phyloP scores from a whole-genome alignment of 73 alveolate genomes.

The Urostyla sp. region DNA sequence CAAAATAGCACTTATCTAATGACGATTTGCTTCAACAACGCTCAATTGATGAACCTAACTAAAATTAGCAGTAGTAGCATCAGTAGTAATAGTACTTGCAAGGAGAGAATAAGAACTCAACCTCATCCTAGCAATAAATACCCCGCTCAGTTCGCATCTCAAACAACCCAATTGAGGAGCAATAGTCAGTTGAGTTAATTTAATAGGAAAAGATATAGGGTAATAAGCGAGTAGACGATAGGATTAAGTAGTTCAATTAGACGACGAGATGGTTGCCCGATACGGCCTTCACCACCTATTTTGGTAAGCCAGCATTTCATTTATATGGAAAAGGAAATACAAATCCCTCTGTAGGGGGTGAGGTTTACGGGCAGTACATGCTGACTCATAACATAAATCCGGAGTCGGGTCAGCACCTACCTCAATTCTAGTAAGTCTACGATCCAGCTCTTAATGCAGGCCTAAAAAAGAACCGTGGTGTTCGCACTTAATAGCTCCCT shows the following conservation, averaged over 20 bases:
- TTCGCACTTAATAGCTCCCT: constrained; percentile 57
- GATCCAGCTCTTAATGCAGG: constrained; percentile 86
- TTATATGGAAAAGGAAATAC: constrained; percentile 94
- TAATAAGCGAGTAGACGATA: constrained; percentile 56
- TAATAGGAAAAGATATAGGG: constrained; percentile 49
- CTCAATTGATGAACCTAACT: too few species aligned
- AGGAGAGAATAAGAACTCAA: too few species aligned
- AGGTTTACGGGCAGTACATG: constrained; percentile 95
- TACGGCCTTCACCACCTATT: constrained; percentile 93
- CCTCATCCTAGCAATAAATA: too few species aligned
- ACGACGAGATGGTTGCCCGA: constrained; percentile 98
- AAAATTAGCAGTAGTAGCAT: not conserved
- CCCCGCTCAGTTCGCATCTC: not conserved
- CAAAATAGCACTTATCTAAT: too few species aligned
- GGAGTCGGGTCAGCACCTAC: constrained; percentile 91
- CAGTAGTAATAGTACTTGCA: constrained; percentile 1
- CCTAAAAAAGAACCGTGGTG: constrained; percentile 70
- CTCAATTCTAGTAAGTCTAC: constrained; percentile 88
- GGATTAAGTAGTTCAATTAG: constrained; percentile 83
- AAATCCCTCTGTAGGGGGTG: constrained; percentile 96
- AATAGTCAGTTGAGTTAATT: not conserved
- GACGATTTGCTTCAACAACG: too few species aligned
- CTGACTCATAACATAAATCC: constrained; percentile 95
- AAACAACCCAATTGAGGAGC: not conserved
- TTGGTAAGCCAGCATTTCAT: constrained; percentile 98